Evolutionary conservation across 441 rosid species (phyloP), one percentile per base, ranked within the genome.

Genomic region (Macaranga tanarius): DNA sequence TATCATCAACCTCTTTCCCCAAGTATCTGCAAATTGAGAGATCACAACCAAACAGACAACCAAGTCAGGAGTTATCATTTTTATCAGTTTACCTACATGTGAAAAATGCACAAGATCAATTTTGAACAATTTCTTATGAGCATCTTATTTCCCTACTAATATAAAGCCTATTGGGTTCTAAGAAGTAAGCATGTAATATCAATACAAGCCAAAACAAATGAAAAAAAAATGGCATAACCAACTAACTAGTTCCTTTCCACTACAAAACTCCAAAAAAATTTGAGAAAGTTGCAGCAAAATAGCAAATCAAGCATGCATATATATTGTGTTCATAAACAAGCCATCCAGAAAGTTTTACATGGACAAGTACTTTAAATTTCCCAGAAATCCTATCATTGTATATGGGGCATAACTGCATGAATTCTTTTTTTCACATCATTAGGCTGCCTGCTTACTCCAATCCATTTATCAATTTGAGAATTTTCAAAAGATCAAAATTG

Each of bases 1-100:
- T 84, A 66, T 84, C 86, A 75, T 79, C 78, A 76, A 77, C 76
- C 80, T 87, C 92, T 82, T 79, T 88, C 72, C 79, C 85, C 86
- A 92, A 81, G 50, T 80, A 51, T 84, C 99, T 96, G 86, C 79
- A 80, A 79, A 75, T 74, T 55, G 67, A 54, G 76, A 74, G 72
- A 72, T 63, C 57, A 75, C 61, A 65, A 57, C 69, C n/a, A 60
- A 76, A 79, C 72, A 70, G 48, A 68, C 51, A 2, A 40, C 23
- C 34, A 22, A 20, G 55, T 55, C 45, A 65, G 26, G 48, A 59
- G 20, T 58, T 40, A 50, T 31, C 19, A 11, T 0, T 45, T 28
- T 57, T 1, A 28, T 25, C 47, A 2, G 16, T 23, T 26, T 59
- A 71, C 2, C 67, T 4, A 51, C n/a, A 59, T 23, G 34, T 1